Evolutionary conservation across 768 basidiomycete species (phyloP).

Genomic region (Serpula lacrymans): DNA sequence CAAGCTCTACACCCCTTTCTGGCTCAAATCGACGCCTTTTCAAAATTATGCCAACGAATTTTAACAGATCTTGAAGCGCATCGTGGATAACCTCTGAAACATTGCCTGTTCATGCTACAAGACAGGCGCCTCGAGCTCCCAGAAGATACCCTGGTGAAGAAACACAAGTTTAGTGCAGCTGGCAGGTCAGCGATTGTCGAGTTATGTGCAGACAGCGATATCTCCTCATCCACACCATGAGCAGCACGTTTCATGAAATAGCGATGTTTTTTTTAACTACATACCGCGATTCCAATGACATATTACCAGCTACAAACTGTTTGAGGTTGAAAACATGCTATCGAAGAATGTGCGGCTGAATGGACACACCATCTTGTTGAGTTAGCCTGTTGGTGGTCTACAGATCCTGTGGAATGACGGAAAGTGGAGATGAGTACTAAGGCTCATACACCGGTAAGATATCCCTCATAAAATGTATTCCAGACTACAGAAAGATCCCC

Average conservation of each 20-base stretch:
- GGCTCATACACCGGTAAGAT: constrained; percentile 38
- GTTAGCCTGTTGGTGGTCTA: constrained; percentile 45
- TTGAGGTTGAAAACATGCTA: constrained; percentile 39
- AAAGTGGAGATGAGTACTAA: constrained; percentile 44
- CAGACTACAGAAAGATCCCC: too few species aligned
- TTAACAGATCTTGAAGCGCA: constrained; percentile 33
- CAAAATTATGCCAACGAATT: constrained; percentile 37
- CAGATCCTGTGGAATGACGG: constrained; percentile 42
- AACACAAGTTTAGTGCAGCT: constrained; percentile 34
- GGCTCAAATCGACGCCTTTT: constrained; percentile 33
- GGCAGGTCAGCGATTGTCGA: constrained; percentile 25
- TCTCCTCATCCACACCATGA: neutral
- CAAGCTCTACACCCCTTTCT: constrained; percentile 33
- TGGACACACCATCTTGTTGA: constrained; percentile 48
- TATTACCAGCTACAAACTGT: constrained; percentile 37
- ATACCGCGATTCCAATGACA: neutral
- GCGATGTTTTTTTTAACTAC: constrained; percentile 21
- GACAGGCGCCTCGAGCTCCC: constrained; percentile 40
- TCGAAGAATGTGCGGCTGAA: constrained; percentile 49
- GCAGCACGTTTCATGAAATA: constrained; percentile 49
- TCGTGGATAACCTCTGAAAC: neutral
- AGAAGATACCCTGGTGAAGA: constrained; percentile 40
- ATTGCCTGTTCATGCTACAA: neutral
- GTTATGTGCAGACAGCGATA: neutral
- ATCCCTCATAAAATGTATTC: too few species aligned